A percentile compares a stretch with the other conserved stretches of the same genome.
These are phyloP conservation scores for Articulospora tetracladia DNA, from an alignment of 495 filamentous ascomycete species.

Conservation along the genomic window DNA sequence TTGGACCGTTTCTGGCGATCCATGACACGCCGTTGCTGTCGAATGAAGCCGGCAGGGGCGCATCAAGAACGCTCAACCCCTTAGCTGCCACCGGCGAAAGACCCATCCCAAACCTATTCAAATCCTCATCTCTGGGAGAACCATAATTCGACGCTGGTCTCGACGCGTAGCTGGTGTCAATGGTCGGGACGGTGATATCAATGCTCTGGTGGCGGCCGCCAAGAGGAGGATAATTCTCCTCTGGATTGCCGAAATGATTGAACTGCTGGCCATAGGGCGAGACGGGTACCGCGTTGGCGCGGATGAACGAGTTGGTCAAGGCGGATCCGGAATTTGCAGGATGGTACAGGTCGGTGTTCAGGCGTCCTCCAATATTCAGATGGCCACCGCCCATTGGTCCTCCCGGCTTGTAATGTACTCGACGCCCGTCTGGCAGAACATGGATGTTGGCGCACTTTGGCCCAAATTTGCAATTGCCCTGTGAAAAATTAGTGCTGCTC, in stretches of 20 bases:
- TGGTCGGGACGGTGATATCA: constrained; percentile 60
- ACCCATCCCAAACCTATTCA: constrained; percentile 53
- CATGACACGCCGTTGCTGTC: constrained; percentile 95
- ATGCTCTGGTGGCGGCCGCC: constrained; percentile 40
- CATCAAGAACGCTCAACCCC: constrained; percentile 83
- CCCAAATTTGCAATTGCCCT: constrained; percentile 99
- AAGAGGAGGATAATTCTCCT: constrained; percentile 43
- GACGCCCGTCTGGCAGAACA: constrained; percentile 86
- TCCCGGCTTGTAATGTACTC: constrained; percentile 70
- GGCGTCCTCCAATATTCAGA: constrained; percentile 64
- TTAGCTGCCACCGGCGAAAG: constrained; percentile 68
- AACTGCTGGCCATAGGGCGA: constrained; percentile 37
- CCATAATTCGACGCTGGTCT: constrained; percentile 78
- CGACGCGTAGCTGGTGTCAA: constrained; percentile 76
- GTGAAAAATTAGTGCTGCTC: constrained; percentile 15
- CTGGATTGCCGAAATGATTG: constrained; percentile 30
- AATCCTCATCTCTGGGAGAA: constrained; percentile 76
- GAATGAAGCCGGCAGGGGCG: constrained; percentile 90
- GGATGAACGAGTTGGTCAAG: constrained; percentile 79
- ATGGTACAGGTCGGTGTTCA: constrained; percentile 63
- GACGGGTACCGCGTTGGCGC: constrained; percentile 52
- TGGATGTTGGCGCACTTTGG: constrained; percentile 95
- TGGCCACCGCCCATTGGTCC: constrained; percentile 40
- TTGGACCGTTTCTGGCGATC: constrained; percentile 83
- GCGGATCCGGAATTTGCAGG: constrained; percentile 63